Base-by-base conservation (phyloP, 257 asterid genomes). In the Solanum appendiculatum region DNA sequence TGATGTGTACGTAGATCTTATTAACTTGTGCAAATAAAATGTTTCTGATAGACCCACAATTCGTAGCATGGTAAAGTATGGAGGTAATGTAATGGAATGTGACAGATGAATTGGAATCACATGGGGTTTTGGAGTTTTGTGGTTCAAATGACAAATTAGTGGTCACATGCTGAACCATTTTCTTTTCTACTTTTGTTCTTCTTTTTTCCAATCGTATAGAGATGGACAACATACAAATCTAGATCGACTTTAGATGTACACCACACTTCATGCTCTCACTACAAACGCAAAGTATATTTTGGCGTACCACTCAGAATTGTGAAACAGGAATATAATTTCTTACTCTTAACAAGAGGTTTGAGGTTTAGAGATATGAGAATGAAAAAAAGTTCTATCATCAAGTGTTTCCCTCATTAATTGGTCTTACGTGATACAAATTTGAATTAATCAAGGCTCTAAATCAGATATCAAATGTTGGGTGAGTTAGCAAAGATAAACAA, bases 151-250 rank as follows among this genome's bases (percentile, higher is more conserved):
- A 40, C 83, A 77, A 77, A 42, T 42, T 44, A 42, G 84, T 27
- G 84, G 84, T 78, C 84, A 78, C 84, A 78, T 78, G 84, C 63
- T 16, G 25, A 78, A 78, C 84, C 63, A 78, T 78, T 78, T 78
- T 78, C 84, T 78, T 9, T 27, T 78, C 84, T 15, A 78, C 63
- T 3, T 14, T 42, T 42, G 0, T 11, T 34, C 46, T 1, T 20
- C 29, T 74, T n/a, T 40, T 39, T n/a, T 4, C n/a, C 7, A 13
- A 44, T 44, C n/a, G 63, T 77, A 42, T 77, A 42, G 20, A 14
- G 14, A 77, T 77, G 83, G 83, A 77, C 83, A 77, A 11, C 84
- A 44, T 78, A 31, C 63, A 78, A 44, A 78, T 78, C 63, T 44
- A 42, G 84, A 78, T 78, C 40, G 37, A 25, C 63, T 78, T 78